Conservation (phyloP, 257 asterid genomes). For the Gardenia jasminoides region DNA sequence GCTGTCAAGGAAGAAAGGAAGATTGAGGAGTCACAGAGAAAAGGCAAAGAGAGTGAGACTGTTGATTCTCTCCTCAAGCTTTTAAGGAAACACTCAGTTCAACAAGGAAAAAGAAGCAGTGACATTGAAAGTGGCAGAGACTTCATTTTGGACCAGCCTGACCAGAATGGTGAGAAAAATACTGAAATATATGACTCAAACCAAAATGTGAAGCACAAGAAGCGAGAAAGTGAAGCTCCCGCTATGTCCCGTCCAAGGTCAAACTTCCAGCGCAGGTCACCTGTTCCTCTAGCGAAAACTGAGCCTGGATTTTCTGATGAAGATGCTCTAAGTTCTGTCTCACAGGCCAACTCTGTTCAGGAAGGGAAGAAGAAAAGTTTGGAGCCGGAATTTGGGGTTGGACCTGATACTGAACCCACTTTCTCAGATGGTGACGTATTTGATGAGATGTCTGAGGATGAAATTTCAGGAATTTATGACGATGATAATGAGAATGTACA, state of each 20-base stretch:
- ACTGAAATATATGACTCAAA: constrained; percentile 27
- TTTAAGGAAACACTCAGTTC: constrained; percentile 82
- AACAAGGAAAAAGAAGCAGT: constrained; percentile 62
- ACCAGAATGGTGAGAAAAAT: constrained; percentile 34
- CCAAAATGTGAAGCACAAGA: constrained; percentile 33
- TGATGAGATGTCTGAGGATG: constrained; percentile 28
- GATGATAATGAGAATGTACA: constrained; percentile 19
- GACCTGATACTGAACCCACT: constrained; percentile 30
- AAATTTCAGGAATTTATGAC: constrained; percentile 24
- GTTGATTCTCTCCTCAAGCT: constrained; percentile 96
- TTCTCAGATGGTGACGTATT: constrained; percentile 42
- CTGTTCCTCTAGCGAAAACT: constrained; percentile 57
- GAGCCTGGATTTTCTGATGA: constrained; percentile 43
- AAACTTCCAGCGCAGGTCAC: constrained; percentile 71
- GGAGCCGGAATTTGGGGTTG: constrained; percentile 32
- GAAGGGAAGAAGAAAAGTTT: constrained; percentile 11
- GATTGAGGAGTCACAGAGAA: constrained; percentile 51
- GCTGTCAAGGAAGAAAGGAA: constrained; percentile 72
- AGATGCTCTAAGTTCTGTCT: constrained; percentile 28
- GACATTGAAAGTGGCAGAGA: constrained; percentile 36
- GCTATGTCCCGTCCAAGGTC: constrained; percentile 67
- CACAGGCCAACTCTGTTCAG: constrained; percentile 25
- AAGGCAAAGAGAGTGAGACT: constrained; percentile 79
- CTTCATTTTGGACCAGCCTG: constrained; percentile 56
- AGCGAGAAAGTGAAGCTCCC: constrained; percentile 40